phyloP scores from a whole-genome alignment of 306 rosid genomes.

The Gleditsia sinensis region DNA sequence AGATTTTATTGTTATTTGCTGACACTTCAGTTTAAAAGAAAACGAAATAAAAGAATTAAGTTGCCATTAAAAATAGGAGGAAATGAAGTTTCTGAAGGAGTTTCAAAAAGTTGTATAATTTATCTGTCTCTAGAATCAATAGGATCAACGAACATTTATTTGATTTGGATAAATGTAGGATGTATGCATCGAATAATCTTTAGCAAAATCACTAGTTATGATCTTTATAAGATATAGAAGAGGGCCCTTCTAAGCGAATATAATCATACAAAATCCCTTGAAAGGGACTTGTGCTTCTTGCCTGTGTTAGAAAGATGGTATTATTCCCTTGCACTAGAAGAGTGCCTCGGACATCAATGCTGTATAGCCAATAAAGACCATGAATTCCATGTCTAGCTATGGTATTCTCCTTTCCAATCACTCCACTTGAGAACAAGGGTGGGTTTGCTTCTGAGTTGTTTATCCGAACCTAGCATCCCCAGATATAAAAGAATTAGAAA shows the following conservation, averaged over 20 bases:
- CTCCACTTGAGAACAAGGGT: conserved; percentile 55
- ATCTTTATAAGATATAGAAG: neutral
- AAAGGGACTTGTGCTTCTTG: conserved; percentile 51
- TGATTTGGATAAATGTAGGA: neutral
- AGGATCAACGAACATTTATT: neutral
- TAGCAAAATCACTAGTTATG: neutral
- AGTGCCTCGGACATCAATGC: conserved; percentile 20
- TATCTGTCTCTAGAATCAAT: neutral
- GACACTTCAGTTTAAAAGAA: neutral
- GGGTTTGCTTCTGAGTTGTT: conserved; percentile 43
- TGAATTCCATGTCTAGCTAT: conserved; percentile 71
- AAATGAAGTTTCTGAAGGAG: neutral
- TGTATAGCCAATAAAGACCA: conserved; percentile 57
- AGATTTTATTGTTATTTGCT: neutral
- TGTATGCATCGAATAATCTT: neutral
- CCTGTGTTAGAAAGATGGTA: conserved; percentile 49
- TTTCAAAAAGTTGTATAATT: neutral
- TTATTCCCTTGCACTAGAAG: conserved; percentile 49
- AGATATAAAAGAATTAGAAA: neutral
- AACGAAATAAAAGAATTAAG: neutral
- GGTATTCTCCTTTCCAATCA: conserved; percentile 64
- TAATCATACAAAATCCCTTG: conserved; percentile 65
- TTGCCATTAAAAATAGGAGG: neutral
- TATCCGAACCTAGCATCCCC: conserved; percentile 40
- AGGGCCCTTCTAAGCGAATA: conserved; percentile 56